Evolutionary conservation across 2,329 filamentous ascomycete species (phyloP).

Genomic region (Phialocephala subalpina): DNA sequence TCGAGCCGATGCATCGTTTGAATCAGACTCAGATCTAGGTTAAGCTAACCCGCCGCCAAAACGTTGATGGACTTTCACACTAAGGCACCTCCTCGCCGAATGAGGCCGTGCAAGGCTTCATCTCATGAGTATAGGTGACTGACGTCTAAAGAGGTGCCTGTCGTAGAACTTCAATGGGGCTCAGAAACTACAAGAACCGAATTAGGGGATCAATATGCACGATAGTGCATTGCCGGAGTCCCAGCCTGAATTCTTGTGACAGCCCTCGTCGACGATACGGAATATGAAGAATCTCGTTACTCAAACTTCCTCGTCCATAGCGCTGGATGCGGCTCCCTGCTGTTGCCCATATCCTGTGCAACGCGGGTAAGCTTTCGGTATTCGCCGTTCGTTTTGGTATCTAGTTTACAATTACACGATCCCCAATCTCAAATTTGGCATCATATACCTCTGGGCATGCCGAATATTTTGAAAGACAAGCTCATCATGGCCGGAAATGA

Average conservation of each 20-base stretch:
- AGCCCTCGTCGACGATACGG: not conserved
- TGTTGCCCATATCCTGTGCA: not conserved
- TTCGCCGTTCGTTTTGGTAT: not conserved
- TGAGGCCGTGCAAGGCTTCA: not conserved
- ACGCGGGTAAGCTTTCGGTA: slow-evolving; percentile 1
- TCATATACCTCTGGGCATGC: too few relatives aligned
- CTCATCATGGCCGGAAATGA: too few relatives aligned
- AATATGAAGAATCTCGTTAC: not conserved
- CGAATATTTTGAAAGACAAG: too few relatives aligned
- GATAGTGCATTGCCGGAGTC: not conserved
- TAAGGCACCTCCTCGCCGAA: not conserved
- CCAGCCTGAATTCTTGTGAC: not conserved
- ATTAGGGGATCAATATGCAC: not conserved
- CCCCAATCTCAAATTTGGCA: too few relatives aligned
- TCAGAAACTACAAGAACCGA: too few relatives aligned
- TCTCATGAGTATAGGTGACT: not conserved
- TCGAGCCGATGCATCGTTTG: not conserved
- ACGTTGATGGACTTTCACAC: not conserved
- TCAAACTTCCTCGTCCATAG: not conserved
- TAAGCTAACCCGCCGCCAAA: not conserved
- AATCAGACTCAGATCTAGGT: slow-evolving; percentile 2
- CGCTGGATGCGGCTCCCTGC: not conserved
- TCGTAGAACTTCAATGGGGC: too few relatives aligned
- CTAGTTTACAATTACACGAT: too few relatives aligned
- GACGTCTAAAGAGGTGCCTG: too few relatives aligned